A percentile compares a stretch with the other conserved stretches of the same genome.
These are phyloP conservation scores for Fusarium chaquense DNA, from an alignment of 2,329 filamentous ascomycete genomes.

Conservation along the genomic window DNA sequence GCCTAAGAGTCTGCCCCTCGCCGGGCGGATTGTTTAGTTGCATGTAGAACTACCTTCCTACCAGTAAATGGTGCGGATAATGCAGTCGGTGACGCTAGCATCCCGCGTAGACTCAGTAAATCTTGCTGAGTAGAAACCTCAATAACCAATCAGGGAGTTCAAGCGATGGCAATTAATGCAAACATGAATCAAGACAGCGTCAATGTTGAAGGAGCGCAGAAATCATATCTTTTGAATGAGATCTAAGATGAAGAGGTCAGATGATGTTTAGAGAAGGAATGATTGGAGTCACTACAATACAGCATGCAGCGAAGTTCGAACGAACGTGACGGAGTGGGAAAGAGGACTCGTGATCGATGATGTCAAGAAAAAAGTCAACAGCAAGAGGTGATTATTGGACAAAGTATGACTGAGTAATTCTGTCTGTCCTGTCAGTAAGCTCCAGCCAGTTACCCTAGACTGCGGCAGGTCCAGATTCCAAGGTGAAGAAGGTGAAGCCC, in stretches of 20 bases:
- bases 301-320: not conserved
- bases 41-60: not conserved
- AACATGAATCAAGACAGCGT: not conserved
- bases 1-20: not conserved
- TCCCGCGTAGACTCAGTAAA: not conserved
- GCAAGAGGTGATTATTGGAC: rapidly evolving
- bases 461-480: not conserved
- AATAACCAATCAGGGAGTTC: not conserved
- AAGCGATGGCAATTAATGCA: not conserved
- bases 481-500: constrained; percentile 3
- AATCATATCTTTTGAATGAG: not conserved
- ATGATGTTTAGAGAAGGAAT: not conserved
- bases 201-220: not conserved
- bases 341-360: not conserved
- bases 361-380: not conserved
- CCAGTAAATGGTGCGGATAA: not conserved
- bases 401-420: not conserved
- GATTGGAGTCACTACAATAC: rapidly evolving
- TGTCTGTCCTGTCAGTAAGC: not conserved
- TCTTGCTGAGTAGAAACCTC: not conserved
- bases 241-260: not conserved
- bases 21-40: not conserved
- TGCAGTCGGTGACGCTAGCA: not conserved
- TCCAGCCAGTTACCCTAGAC: not conserved
- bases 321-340: not conserved